Conservation (phyloP, 73 alveolate genomes). For the Tetrahymena thermophila region DNA sequence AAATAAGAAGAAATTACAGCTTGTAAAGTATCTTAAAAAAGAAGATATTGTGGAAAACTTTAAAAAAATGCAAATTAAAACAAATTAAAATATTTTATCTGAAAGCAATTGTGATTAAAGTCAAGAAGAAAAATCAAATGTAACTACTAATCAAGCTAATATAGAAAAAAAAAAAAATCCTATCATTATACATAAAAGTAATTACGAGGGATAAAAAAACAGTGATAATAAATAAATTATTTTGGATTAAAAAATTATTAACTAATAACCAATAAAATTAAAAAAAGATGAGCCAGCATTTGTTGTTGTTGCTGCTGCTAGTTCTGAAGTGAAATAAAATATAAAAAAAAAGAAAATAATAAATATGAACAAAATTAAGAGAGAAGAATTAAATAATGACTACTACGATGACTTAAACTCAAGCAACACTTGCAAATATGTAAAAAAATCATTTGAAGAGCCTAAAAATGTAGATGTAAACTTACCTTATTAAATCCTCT, state of each 20-base stretch:
- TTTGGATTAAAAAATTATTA: neutral
- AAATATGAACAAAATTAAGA: neutral
- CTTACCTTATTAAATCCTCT: too few relatives aligned
- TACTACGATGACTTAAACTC: neutral
- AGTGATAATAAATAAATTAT: neutral
- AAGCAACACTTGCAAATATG: neutral
- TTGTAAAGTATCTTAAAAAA: neutral
- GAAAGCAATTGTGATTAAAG: neutral
- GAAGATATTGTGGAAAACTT: neutral
- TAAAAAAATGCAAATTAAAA: neutral
- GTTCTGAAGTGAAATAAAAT: neutral
- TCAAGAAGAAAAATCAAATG: too few relatives aligned
- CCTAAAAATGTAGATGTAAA: neutral
- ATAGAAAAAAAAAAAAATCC: neutral
- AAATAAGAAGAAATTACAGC: neutral
- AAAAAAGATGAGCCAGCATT: neutral
- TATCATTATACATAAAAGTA: too few relatives aligned
- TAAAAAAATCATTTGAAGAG: neutral
- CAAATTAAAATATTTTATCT: neutral
- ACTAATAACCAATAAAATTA: neutral
- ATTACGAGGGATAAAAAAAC: neutral
- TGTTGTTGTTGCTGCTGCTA: neutral
- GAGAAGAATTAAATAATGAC: neutral
- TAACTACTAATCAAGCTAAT: too few relatives aligned
- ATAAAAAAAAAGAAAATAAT: neutral